phyloP scores from a whole-genome alignment of 176 grass and related monocot genomes.

The Thinopyrum elongatum region DNA sequence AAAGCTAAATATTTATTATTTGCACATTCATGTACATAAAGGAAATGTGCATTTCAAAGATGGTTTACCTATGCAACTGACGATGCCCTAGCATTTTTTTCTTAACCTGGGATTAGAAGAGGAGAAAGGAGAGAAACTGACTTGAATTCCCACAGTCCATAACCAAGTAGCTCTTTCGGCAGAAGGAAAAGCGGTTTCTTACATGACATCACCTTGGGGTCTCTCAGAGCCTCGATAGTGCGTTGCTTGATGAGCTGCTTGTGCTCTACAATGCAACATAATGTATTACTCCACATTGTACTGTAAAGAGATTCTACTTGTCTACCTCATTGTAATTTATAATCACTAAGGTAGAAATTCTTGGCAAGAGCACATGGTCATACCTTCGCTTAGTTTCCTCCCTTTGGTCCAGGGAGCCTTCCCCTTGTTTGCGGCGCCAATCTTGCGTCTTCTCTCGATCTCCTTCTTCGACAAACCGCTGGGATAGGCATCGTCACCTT shows the following conservation, averaged over 20 bases:
- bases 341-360: background rate
- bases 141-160: conserved; percentile 5
- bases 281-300: background rate
- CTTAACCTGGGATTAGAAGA: conserved; percentile 60
- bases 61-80: conserved; percentile 60
- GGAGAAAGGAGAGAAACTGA: background rate
- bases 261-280: conserved; percentile 63
- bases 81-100: conserved; percentile 66
- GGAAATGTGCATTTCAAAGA: background rate
- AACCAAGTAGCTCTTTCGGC: background rate
- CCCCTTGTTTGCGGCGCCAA: conserved; percentile 77
- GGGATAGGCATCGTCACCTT: background rate
- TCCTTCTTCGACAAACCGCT: conserved; percentile 45
- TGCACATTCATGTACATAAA: background rate
- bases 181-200: conserved; percentile 44
- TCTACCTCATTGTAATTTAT: background rate
- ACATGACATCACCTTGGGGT: conserved; percentile 99
- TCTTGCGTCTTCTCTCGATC: conserved; percentile 72
- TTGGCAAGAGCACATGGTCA: background rate
- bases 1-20: background rate
- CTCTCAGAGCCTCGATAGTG: conserved; percentile 63
- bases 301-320: conserved; percentile 4
- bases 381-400: conserved; percentile 59
- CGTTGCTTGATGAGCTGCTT: conserved; percentile 62
- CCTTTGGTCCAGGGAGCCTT: conserved; percentile 78